phyloP scores from a whole-genome alignment of 164 flowering plant genomes.

The Nymphaea colorata region DNA sequence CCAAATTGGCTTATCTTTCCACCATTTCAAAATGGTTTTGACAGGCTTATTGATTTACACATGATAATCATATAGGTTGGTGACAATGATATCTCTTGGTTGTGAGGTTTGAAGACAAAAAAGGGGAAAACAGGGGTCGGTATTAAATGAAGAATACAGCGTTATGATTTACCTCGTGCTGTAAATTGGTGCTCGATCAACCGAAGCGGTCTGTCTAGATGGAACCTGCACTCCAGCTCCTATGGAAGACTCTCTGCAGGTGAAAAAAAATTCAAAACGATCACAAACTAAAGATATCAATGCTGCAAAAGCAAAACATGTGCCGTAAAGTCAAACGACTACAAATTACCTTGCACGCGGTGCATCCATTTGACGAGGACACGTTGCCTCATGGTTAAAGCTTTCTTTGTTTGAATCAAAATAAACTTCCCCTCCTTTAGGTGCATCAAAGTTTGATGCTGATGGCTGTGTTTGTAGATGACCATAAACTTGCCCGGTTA shows the following conservation, averaged over 20 bases:
- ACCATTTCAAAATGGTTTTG: too few relatives aligned
- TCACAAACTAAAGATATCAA: background rate
- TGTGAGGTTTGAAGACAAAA: too few relatives aligned
- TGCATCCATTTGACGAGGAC: constrained; percentile 14
- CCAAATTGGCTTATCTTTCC: too few relatives aligned
- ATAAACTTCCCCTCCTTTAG: constrained; percentile 15
- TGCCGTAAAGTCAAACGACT: background rate
- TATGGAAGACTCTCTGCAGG: constrained; percentile 14
- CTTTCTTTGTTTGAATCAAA: constrained; percentile 10
- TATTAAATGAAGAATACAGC: too few relatives aligned
- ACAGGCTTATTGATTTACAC: too few relatives aligned
- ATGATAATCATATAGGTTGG: too few relatives aligned
- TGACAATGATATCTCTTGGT: too few relatives aligned
- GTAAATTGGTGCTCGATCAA: constrained; percentile 27
- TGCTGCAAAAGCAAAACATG: background rate
- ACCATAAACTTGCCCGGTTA: constrained; percentile 3
- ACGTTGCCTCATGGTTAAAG: constrained; percentile 13
- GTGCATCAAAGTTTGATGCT: constrained; percentile 7
- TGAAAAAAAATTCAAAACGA: background rate
- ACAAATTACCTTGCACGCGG: constrained; percentile 24
- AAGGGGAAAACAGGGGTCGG: too few relatives aligned
- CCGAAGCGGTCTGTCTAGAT: constrained; percentile 17
- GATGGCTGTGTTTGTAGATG: constrained; percentile 11
- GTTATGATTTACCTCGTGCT: constrained; percentile 29
- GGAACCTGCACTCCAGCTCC: constrained; percentile 28